Conservation (phyloP, 148 eudicot genomes). For the Rhododendron kiyosumense region DNA sequence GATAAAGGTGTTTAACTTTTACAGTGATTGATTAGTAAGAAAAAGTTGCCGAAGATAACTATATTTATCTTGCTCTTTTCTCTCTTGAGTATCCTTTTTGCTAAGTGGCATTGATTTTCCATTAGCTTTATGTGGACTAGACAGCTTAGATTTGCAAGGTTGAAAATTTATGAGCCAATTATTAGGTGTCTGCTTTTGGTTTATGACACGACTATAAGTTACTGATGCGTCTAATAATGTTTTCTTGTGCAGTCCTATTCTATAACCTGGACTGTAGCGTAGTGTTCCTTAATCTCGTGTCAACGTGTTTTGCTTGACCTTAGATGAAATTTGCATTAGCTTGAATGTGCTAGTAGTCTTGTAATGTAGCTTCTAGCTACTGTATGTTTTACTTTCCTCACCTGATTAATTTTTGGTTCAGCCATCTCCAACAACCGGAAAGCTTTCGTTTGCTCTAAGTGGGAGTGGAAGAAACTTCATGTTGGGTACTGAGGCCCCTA, state of each 20-base stretch:
- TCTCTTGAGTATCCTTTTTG: background rate
- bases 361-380: background rate
- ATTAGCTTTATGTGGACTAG: background rate
- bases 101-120: background rate
- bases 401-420: slow-evolving; percentile 24
- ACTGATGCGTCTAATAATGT: background rate
- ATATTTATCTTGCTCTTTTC: background rate
- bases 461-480: slow-evolving; percentile 21
- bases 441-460: slow-evolving; percentile 28
- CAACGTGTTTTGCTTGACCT: background rate
- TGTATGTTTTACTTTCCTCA: background rate
- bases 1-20: background rate
- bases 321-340: background rate
- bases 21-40: background rate
- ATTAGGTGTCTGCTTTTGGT: background rate
- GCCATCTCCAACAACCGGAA: slow-evolving; percentile 67
- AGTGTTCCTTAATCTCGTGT: background rate
- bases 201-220: background rate
- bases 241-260: background rate
- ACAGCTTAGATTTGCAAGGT: background rate
- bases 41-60: background rate
- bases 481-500: slow-evolving; percentile 12
- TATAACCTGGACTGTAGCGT: background rate
- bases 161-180: background rate
- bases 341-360: background rate